These are phyloP conservation scores for Fusarium anguioides DNA, from an alignment of 2,329 filamentous ascomycete species.

Conservation along the genomic window DNA sequence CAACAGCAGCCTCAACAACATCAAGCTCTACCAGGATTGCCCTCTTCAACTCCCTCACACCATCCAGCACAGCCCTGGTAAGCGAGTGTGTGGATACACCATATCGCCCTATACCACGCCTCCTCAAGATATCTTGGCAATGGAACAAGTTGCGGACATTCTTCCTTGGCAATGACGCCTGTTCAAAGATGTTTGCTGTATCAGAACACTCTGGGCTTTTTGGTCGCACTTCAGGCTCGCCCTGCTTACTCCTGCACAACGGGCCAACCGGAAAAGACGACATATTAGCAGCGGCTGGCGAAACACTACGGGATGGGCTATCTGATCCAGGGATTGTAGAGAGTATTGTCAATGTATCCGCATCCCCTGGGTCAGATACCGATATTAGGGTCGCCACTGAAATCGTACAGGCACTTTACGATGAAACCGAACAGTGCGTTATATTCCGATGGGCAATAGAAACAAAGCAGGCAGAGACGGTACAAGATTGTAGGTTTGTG, in stretches of 20 bases:
- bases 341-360: slow-evolving; percentile 33
- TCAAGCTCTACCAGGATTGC: slow-evolving; percentile 30
- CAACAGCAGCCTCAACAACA: slow-evolving; percentile 29
- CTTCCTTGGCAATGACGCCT: slow-evolving; percentile 28
- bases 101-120: slow-evolving; percentile 25
- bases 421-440: slow-evolving; percentile 25
- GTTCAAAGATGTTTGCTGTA: slow-evolving; percentile 34
- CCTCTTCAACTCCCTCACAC: slow-evolving; percentile 31
- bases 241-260: slow-evolving; percentile 33
- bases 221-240: slow-evolving; percentile 19
- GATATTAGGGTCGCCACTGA: slow-evolving; percentile 27
- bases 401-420: slow-evolving; percentile 29
- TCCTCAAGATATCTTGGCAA: slow-evolving; percentile 36
- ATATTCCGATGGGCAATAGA: slow-evolving; percentile 34
- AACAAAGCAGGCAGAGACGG: slow-evolving; percentile 14
- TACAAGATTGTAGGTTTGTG: slow-evolving; percentile 17
- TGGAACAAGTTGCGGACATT: slow-evolving; percentile 36
- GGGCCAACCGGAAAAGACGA: slow-evolving; percentile 28
- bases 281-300: slow-evolving; percentile 31
- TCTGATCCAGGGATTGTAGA: slow-evolving; percentile 24
- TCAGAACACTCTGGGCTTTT: slow-evolving; percentile 34
- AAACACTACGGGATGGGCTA: slow-evolving; percentile 20
- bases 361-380: slow-evolving; percentile 17
- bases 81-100: slow-evolving; percentile 29
- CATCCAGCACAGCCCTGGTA: slow-evolving; percentile 33